These are phyloP conservation scores for Aplosporella prunicola DNA, from an alignment of 2,329 filamentous ascomycete species.

Conservation along the genomic window DNA sequence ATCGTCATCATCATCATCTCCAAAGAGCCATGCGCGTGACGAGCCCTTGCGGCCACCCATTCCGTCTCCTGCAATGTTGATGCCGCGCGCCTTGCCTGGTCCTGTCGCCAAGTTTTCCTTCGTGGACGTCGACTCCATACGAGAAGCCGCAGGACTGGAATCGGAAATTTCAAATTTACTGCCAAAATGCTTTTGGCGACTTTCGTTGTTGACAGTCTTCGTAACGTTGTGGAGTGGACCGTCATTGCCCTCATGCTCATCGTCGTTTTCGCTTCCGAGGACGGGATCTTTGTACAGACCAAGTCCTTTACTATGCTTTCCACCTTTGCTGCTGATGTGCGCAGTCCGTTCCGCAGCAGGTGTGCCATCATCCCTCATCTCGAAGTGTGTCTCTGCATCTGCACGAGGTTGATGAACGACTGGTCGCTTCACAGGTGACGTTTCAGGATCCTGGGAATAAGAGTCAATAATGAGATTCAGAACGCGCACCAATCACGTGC, in stretches of 20 bases:
- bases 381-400: constrained; percentile 74
- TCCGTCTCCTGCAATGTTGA: constrained; percentile 32
- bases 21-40: constrained; percentile 33
- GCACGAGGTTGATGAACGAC: constrained; percentile 60
- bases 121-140: constrained; percentile 35
- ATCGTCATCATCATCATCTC: constrained; percentile 26
- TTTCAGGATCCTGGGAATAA: constrained; percentile 21
- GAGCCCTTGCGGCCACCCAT: constrained; percentile 31
- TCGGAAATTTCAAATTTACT: constrained; percentile 71
- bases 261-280: constrained; percentile 33
- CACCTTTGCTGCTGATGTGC: constrained; percentile 30
- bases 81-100: constrained; percentile 19
- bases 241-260: constrained; percentile 23
- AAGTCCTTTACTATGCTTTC: constrained; percentile 56
- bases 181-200: constrained; percentile 67
- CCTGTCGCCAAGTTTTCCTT: constrained; percentile 17
- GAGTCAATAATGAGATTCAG: too few species aligned
- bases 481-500: too few species aligned
- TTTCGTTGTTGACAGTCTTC: constrained; percentile 62
- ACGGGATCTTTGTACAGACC: constrained; percentile 71
- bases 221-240: constrained; percentile 56
- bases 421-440: constrained; percentile 50
- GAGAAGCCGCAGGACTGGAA: constrained; percentile 43
- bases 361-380: constrained; percentile 66
- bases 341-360: constrained; percentile 41